Evolutionary conservation across 345 rosid genomes (phyloP).

Genomic region (Eucalyptus decipiens): DNA sequence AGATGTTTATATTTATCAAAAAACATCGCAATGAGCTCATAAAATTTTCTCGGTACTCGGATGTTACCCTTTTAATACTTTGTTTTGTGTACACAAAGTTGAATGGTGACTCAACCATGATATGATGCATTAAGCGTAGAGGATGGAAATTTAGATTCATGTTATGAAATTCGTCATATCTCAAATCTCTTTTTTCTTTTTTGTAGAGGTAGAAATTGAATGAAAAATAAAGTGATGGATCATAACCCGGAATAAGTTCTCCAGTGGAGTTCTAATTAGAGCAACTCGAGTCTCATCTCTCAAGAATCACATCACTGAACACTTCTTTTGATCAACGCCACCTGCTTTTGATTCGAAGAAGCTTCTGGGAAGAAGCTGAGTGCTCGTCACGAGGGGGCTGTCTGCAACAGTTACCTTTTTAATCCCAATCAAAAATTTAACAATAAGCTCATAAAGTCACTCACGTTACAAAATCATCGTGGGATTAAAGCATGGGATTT

Average conservation of each 20-base stretch:
- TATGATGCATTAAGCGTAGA: background rate
- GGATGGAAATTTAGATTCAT: background rate
- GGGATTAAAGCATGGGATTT: background rate
- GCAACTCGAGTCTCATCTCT: background rate
- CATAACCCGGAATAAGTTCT: background rate
- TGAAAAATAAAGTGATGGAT: background rate
- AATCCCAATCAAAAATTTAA: background rate
- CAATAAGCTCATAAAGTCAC: background rate
- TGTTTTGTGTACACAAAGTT: background rate
- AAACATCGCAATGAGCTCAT: background rate
- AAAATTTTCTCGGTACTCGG: background rate
- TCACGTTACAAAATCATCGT: background rate
- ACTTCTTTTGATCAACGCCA: background rate
- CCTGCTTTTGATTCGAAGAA: background rate
- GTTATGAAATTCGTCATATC: background rate
- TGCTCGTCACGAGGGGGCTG: background rate
- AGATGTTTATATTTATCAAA: background rate
- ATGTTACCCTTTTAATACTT: background rate
- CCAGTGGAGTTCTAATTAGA: background rate
- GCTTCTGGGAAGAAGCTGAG: background rate
- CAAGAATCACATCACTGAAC: background rate
- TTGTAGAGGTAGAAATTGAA: background rate
- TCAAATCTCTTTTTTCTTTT: background rate
- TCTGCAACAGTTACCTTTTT: background rate
- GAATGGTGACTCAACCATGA: background rate